Percentiles rank a stretch among this genome's conserved stretches.
These are phyloP conservation scores for Caryopteris hybrid DNA, from an alignment of 305 asterid species.

Conservation along the genomic window DNA sequence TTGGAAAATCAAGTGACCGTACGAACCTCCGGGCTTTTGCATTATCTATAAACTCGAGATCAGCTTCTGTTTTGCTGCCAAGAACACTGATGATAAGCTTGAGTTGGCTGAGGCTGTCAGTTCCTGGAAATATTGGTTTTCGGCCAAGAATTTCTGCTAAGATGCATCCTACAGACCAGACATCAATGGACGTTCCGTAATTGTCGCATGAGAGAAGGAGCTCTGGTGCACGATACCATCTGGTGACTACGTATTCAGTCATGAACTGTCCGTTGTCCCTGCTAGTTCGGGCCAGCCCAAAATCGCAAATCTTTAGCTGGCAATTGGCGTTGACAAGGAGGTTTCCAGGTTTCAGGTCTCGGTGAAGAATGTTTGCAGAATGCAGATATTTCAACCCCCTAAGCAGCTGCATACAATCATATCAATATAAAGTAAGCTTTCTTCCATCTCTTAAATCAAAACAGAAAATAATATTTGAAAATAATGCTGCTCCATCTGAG, in stretches of 20 bases:
- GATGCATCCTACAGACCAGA: constrained; percentile 62
- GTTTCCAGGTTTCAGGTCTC: constrained; percentile 53
- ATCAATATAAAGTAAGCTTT: neutral
- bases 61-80: constrained; percentile 37
- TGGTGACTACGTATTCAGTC: constrained; percentile 56
- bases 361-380: constrained; percentile 55
- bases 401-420: constrained; percentile 33
- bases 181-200: constrained; percentile 46
- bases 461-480: neutral
- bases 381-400: constrained; percentile 51
- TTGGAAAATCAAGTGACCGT: constrained; percentile 19
- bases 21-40: constrained; percentile 31
- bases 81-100: constrained; percentile 41
- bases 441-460: neutral
- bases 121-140: constrained; percentile 46
- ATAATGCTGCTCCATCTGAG: neutral
- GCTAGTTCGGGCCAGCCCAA: constrained; percentile 53
- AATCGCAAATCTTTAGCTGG: constrained; percentile 46
- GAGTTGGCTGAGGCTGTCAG: constrained; percentile 40
- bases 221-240: constrained; percentile 63
- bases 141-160: constrained; percentile 55
- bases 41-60: constrained; percentile 40
- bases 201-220: constrained; percentile 50
- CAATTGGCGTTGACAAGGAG: constrained; percentile 48
- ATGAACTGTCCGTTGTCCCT: constrained; percentile 40